phyloP scores from a whole-genome alignment of 768 basidiomycete species.

The Punctularia strigosozonata region DNA sequence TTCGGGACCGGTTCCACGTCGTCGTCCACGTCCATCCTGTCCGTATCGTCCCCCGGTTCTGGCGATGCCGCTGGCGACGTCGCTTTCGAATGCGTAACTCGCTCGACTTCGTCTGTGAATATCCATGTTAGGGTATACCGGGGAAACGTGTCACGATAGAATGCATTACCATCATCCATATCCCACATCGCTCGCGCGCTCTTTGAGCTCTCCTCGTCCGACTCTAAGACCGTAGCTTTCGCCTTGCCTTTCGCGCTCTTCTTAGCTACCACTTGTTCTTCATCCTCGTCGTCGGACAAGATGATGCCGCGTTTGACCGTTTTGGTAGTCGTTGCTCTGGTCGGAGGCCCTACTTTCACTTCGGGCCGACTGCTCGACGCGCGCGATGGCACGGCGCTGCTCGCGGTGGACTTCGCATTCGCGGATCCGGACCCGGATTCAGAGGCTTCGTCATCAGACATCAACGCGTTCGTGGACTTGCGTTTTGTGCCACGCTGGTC shows the following conservation, averaged over 20 bases:
- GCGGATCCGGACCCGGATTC: slow-evolving; percentile 12
- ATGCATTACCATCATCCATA: slow-evolving; percentile 50
- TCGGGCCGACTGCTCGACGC: slow-evolving; percentile 20
- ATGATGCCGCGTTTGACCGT: slow-evolving; percentile 37
- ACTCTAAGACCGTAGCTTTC: slow-evolving; percentile 24
- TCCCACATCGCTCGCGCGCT: slow-evolving; percentile 61
- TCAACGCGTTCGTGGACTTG: slow-evolving; percentile 12
- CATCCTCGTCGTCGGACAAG: slow-evolving; percentile 55
- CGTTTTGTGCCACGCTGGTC: slow-evolving; percentile 19
- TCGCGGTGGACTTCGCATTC: slow-evolving; percentile 1
- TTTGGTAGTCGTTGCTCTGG: slow-evolving; percentile 9
- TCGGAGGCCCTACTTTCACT: slow-evolving; percentile 31
- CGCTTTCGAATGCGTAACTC: slow-evolving; percentile 7
- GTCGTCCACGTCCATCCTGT: slow-evolving; percentile 27
- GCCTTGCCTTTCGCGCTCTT: slow-evolving; percentile 22
- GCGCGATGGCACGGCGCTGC: slow-evolving; percentile 2
- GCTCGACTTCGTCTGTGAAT: slow-evolving; percentile 7
- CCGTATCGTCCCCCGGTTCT: slow-evolving; percentile 16
- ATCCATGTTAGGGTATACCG: neutral
- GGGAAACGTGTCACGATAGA: neutral
- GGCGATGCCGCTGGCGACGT: slow-evolving; percentile 9
- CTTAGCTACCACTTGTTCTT: slow-evolving; percentile 22
- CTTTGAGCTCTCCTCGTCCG: slow-evolving; percentile 28
- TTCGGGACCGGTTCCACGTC: slow-evolving; percentile 11
- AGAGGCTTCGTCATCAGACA: slow-evolving; percentile 13